Evolutionary conservation across 441 rosid species (phyloP), one percentile per base, ranked within the genome.

Genomic region (Biscutella laevigata): DNA sequence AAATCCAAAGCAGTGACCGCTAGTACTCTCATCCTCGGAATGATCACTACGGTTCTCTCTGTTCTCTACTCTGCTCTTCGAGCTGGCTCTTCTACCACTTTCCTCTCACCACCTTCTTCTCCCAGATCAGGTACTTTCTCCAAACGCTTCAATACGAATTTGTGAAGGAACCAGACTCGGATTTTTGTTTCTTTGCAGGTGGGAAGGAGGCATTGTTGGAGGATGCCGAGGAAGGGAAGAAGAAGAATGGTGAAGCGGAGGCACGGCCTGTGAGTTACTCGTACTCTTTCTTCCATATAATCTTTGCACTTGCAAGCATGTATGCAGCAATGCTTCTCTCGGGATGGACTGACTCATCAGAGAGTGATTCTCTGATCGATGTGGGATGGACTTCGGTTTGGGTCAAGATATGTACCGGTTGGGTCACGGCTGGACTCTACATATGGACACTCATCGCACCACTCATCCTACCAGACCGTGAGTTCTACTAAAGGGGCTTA

Each of bases 311-410:
- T 27, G 97, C 95, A 8, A 92, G 99, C 81, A 92, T 92, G 97
- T 92, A 88, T 67, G 76, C 99, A 0, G 94, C 86, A 7, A 92
- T 88, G 99, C 97, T 88, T 64, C 89, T 92, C 47, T 86, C 97
- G 0, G 97, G 87, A 48, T 92, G 99, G 97, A 79, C 92, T 13
- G 83, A 69, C 74, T 67, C 89, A 4, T 67, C 87, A 0, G 90
- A 84, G 55, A 84, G 82, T 72, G 74, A 83, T 0, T 76, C 83
- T 55, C 80, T 88, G 47, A 72, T 88, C 11, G 95, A 88, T 7
- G 95, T 92, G 29, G 97, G 99, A 28, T 94, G 99, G 97, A 86
- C 95, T 24, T 88, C 96, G 6, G 97, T 92, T 6, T 92, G 99
- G 99, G 97, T 94, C 35, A 78, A 92, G 21, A 83, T 94, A 45